Evolutionary conservation across 352 stramenopile genomes (phyloP), one percentile per base, ranked within the genome.

Genomic region (Salisapilia sapeloensis): DNA sequence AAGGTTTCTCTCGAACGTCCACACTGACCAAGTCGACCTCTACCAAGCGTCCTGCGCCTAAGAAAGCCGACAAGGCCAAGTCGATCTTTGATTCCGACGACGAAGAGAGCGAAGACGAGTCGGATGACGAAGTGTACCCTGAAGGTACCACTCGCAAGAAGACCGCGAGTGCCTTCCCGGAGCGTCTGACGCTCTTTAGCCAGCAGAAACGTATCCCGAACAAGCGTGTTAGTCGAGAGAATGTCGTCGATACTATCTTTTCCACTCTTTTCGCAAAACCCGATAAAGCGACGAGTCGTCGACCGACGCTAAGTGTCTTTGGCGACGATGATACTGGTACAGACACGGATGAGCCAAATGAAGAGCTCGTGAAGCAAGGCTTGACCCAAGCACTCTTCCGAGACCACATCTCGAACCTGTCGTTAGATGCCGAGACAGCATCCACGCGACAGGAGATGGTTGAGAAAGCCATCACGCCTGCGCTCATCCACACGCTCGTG

Each of bases 201-300:
- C 66, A 78, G 44, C 72, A 87, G 44, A 81, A 84, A 37, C 63
- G 66, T 28, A 54, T 90, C 44, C 63, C 74, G 6, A 79, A 79
- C 32, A 52, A 35, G 48, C 66, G 74, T 27, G 74, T 76, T 16
- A 83, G 69, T 23, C 67, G 74, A 13, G 74, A 85, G 29, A 67
- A 70, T 7, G 67, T 84, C 30, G 81, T 90, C 34, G 65, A 90
- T 38, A 85, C 65, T 25, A 67, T 90, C 19, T 90, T 86, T 23
- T 46, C 56, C 25, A 65, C 71, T 19, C 49, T 90, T 1, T 90
- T 90, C 26, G 43, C 49, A 11, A 58, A 59, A 24, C 62, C 45
- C 15, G 47, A 65, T 10, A 35, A 39, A 21, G 11, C 33, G 9
- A 34, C n/a, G 23, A 4, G 30, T 31, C 13, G 34, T 42, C 34